Conservation (phyloP, 805 yeast genomes). For the Metschnikowia colocasiae region DNA sequence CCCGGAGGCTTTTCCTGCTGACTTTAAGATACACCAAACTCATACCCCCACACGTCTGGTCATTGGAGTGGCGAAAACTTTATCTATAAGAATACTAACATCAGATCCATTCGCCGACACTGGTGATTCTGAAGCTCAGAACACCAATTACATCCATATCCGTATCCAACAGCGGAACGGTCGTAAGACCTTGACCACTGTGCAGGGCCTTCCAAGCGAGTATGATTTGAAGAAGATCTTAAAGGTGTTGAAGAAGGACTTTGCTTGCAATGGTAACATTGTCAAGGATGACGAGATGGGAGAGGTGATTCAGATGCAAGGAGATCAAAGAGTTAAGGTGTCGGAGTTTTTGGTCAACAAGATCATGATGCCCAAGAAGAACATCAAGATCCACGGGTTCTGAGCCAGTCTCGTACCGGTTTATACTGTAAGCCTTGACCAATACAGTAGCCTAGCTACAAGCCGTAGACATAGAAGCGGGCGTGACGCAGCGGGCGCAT, state of each 20-base stretch:
- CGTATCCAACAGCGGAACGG: slow-evolving; percentile 99
- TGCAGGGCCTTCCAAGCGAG: slow-evolving; percentile 94
- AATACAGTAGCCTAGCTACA: slow-evolving; percentile 1
- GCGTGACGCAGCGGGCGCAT: background rate
- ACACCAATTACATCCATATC: slow-evolving; percentile 92
- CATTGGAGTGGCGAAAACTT: too few relatives aligned
- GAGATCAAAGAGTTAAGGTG: slow-evolving; percentile 97
- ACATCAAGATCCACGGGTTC: slow-evolving; percentile 97
- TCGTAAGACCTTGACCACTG: slow-evolving; percentile 96
- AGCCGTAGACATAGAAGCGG: background rate
- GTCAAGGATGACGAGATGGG: slow-evolving; percentile 96
- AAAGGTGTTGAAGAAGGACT: slow-evolving; percentile 93
- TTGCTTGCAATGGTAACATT: slow-evolving; percentile 98
- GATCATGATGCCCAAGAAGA: slow-evolving; percentile 88
- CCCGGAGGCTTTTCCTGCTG: too few relatives aligned
- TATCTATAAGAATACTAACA: slow-evolving; percentile 15
- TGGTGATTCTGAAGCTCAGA: slow-evolving; percentile 98
- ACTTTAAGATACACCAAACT: too few relatives aligned
- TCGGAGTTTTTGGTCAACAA: slow-evolving; percentile 86
- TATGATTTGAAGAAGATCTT: slow-evolving; percentile 92
- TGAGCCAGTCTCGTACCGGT: slow-evolving; percentile 31
- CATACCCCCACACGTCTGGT: too few relatives aligned
- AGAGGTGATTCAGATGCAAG: slow-evolving; percentile 95
- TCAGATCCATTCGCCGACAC: slow-evolving; percentile 98
- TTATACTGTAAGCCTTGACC: background rate